phyloP scores from a whole-genome alignment of 2,329 filamentous ascomycete species.

The Hirsutella thompsonii region DNA sequence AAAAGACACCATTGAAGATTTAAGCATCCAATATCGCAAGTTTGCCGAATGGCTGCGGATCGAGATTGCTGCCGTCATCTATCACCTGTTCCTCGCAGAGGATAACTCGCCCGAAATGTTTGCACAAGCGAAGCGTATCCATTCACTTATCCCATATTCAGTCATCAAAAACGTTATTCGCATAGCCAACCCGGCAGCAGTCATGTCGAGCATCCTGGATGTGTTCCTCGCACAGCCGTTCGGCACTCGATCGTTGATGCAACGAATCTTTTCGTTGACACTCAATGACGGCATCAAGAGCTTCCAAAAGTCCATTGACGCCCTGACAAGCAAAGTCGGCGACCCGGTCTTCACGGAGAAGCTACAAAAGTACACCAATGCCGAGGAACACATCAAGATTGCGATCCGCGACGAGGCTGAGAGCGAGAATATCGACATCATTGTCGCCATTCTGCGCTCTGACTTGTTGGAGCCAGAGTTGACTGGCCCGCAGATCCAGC shows the following conservation, averaged over 20 bases:
- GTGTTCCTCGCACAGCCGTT: conserved; percentile 94
- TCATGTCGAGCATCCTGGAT: conserved; percentile 93
- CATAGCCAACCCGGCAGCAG: conserved; percentile 88
- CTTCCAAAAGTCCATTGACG: conserved; percentile 78
- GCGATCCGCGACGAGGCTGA: conserved; percentile 61
- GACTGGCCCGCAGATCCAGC: conserved; percentile 61
- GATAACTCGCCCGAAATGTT: conserved; percentile 97
- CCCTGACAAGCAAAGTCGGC: conserved; percentile 63
- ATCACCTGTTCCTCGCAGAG: conserved; percentile 93
- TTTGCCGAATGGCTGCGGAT: conserved; percentile 98
- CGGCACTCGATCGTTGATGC: conserved; percentile 76
- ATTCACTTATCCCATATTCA: conserved; percentile 86
- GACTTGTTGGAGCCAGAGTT: conserved; percentile 64
- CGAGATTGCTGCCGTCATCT: conserved; percentile 90
- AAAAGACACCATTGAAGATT: conserved; percentile 74
- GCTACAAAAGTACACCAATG: conserved; percentile 65
- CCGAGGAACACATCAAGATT: conserved; percentile 62
- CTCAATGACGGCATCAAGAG: conserved; percentile 79
- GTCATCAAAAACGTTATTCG: conserved; percentile 94
- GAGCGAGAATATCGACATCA: conserved; percentile 64
- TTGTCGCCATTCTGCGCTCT: conserved; percentile 74
- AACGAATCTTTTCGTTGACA: conserved; percentile 87
- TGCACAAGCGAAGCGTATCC: conserved; percentile 84
- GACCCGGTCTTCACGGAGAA: conserved; percentile 70
- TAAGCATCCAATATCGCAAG: conserved; percentile 93